Evolutionary conservation across 305 asterid species (phyloP), one percentile per base, ranked within the genome.

Genomic region (Galium porrigens): DNA sequence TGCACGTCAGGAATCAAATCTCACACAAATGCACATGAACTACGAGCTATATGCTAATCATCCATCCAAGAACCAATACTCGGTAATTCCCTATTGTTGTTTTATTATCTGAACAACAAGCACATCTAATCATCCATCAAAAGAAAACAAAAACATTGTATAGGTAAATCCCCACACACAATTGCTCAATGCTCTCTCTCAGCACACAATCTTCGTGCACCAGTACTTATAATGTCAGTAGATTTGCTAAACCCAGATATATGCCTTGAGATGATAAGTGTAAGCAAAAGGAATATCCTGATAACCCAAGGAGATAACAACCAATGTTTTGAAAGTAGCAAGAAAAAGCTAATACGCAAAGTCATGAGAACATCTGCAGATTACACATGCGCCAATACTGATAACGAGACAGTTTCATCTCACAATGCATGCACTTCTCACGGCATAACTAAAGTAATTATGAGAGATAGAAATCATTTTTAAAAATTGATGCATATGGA

Each of bases 21-120:
- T 42, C 15, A 18, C 18, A 41, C 11, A 10, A 37, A 29, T 17
- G 6, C 25, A 7, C 18, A 30, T 18, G 37, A 49, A 44, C 11
- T 9, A 56, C 10, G 12, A 37, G 29, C 0, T 51, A 48, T 8
- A 44, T 34, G 51, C 39, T 46, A 49, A 34, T 46, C 67, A 61
- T 69, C 48, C 68, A 30, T 20, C 41, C 74, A 73, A 49, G 10
- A 4, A 58, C 58, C 48, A 70, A 65, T 0, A 36, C 42, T 8
- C 42, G 42, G 9, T 36, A 36, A 41, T 9, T 61, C 18, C 54
- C 66, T 36, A 22, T 53, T 8, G 42, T 15, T 36, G 9, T 49
- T 18, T 9, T 25, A 29, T n/a, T 39, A 15, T n/a, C 56, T 11
- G 39, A 62, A 49, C 17, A 20, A 68, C 18, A 4, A 27, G n/a